Percentiles rank a stretch among this genome's conserved stretches.
phyloP scores from a whole-genome alignment of 805 yeast genomes.

The Metschnikowia cerradonensis region DNA sequence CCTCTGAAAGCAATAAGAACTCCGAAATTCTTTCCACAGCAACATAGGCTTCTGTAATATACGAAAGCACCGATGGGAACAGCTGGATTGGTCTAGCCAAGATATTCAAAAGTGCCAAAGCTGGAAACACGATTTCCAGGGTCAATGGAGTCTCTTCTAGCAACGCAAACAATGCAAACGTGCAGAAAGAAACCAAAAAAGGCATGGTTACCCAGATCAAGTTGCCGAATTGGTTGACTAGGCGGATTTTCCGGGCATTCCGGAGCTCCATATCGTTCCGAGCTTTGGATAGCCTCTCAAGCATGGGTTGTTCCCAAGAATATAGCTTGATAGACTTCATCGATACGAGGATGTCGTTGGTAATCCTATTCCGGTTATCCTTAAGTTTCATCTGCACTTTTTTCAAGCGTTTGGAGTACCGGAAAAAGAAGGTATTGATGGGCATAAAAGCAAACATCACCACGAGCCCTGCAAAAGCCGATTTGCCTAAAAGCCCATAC shows the following conservation, averaged over 20 bases:
- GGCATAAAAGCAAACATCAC: conserved; percentile 19
- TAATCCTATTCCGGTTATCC: conserved; percentile 21
- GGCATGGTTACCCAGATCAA: conserved; percentile 67
- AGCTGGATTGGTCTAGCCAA: conserved; percentile 56
- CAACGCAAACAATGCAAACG: conserved; percentile 52
- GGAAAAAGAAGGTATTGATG: conserved; percentile 17
- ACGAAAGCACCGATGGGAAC: conserved; percentile 54
- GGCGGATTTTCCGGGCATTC: conserved; percentile 18
- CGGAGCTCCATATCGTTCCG: conserved; percentile 21
- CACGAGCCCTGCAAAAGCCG: conserved; percentile 20
- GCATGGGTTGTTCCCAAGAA: conserved; percentile 27
- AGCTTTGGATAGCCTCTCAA: conserved; percentile 16
- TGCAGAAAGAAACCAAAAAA: conserved; percentile 56
- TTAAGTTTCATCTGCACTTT: conserved; percentile 17
- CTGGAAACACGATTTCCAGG: conserved; percentile 68
- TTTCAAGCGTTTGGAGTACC: conserved; percentile 12
- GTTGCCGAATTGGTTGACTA: conserved; percentile 38
- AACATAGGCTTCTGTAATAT: conserved; percentile 56
- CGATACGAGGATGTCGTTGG: conserved; percentile 21
- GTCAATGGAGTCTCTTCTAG: conserved; percentile 48
- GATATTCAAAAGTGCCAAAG: conserved; percentile 56
- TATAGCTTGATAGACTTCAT: conserved; percentile 26
- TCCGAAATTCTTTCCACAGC: conserved; percentile 51
- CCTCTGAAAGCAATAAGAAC: conserved; percentile 35
- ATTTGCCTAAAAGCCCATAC: conserved; percentile 21